Evolutionary conservation across 2,329 filamentous ascomycete species (phyloP), one percentile per base, ranked within the genome.

Genomic region (Corinectria fuckeliana): DNA sequence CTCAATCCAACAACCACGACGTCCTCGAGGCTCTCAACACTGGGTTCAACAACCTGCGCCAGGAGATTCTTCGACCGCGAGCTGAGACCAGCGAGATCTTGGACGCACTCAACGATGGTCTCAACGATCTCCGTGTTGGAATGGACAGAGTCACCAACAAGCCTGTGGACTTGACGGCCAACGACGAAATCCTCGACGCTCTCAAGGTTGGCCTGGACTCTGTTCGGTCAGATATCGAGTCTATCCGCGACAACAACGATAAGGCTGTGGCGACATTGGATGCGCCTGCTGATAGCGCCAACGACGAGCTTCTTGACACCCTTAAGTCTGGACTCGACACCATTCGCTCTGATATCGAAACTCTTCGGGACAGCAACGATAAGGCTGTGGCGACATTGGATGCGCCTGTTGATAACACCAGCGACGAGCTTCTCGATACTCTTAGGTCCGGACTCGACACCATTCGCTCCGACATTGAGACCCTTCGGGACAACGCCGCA

Each of bases 181-280:
- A 91, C 60, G 91, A 96, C 64, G 93, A 97, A 75, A 93, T 97
- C 51, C 82, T 97, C 1, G 91, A 97, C 60, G 92, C 91, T 0
- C 82, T 98, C 56, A 96, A 91, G 73, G 84, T 88, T n/a, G 93
- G 93, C 0, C 80, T 98, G 8, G 88, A 90, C 41, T 85, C 84
- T 36, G 83, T 98, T 14, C 88, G 88, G 52, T 83, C 85, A 2
- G 93, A 97, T 48, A 91, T 97, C 64, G 90, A 93, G 56, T 82
- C 83, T 18, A 81, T 97, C 36, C 90, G 91, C n/a, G 86, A 89
- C 21, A 77, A 71, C 61, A 78, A 78, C 39, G 80, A 81, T 44
- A 78, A 76, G 26, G 84, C 87, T 3, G 78, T 89, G 18, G 79
- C 83, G 10, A 59, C 63, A 1, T 34, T 70, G 2, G 64, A 70